Percentiles rank a stretch among this genome's conserved stretches.
Conservation (phyloP, 352 stramenopile genomes). For the Pythium rhizo-oryzae region DNA sequence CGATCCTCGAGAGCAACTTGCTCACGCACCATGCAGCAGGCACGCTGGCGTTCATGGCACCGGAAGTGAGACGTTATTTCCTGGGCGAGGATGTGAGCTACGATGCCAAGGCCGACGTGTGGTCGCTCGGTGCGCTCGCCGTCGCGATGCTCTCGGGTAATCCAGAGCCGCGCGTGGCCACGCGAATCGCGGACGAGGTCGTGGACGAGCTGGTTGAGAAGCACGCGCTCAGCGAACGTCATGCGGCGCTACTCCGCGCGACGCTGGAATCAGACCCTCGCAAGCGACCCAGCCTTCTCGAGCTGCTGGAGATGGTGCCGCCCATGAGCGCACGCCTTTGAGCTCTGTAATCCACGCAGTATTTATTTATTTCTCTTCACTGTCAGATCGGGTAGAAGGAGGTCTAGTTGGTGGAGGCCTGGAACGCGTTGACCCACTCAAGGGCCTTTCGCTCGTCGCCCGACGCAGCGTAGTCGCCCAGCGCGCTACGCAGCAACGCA, state of each 20-base stretch:
- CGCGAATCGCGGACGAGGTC: constrained; percentile 66
- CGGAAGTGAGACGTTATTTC: constrained; percentile 77
- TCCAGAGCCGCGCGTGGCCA: constrained; percentile 67
- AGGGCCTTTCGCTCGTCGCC: constrained; percentile 48
- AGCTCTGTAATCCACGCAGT: constrained; percentile 28
- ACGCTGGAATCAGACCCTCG: constrained; percentile 47
- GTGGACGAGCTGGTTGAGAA: constrained; percentile 35
- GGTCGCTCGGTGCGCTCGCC: constrained; percentile 76
- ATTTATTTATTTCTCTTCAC: constrained; percentile 23
- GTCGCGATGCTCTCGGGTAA: constrained; percentile 72
- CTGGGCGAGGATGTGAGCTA: constrained; percentile 72
- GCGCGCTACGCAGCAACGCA: constrained; percentile 51
- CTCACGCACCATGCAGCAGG: constrained; percentile 75
- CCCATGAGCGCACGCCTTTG: constrained; percentile 52
- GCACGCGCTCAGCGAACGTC: constrained; percentile 16
- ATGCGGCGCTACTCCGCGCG: constrained; percentile 43
- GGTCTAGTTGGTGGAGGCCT: constrained; percentile 39
- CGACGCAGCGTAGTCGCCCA: constrained; percentile 44
- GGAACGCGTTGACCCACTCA: constrained; percentile 75
- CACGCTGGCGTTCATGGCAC: constrained; percentile 82
- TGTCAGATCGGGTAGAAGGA: too few relatives aligned
- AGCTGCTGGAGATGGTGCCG: constrained; percentile 46
- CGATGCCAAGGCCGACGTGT: constrained; percentile 70
- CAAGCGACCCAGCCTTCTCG: constrained; percentile 42
- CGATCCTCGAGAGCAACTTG: constrained; percentile 68